A percentile compares a stretch with the other conserved stretches of the same genome.
Conservation (phyloP, 2,329 filamentous ascomycete genomes). For the Zymoseptoria tritici region DNA sequence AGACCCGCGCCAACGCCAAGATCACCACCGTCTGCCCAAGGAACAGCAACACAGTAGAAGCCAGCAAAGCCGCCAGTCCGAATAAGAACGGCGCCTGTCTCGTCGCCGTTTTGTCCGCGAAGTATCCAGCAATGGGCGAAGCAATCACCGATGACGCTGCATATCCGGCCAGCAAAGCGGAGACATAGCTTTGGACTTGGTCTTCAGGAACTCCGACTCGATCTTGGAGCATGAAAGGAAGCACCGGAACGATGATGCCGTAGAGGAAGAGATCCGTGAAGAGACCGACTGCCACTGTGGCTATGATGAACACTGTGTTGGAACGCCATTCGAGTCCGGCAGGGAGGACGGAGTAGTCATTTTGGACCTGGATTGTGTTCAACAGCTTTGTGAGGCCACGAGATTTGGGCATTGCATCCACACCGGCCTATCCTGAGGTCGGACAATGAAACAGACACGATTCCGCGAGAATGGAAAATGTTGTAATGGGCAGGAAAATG, state of each 20-base stretch:
- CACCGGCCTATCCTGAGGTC: background rate
- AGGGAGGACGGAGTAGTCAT: conserved; percentile 28
- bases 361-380: conserved; percentile 30
- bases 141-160: conserved; percentile 47
- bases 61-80: conserved; percentile 46
- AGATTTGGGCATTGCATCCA: background rate
- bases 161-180: conserved; percentile 47
- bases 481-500: background rate
- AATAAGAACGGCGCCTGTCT: conserved; percentile 52
- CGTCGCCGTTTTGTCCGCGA: conserved; percentile 48
- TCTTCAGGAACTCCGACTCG: conserved; percentile 42
- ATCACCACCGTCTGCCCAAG: conserved; percentile 42
- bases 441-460: background rate
- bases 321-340: conserved; percentile 48
- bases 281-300: conserved; percentile 48
- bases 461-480: background rate
- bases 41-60: conserved; percentile 50
- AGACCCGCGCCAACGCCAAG: conserved; percentile 45
- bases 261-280: conserved; percentile 56
- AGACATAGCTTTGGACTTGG: conserved; percentile 47
- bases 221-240: conserved; percentile 51
- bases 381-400: conserved; percentile 14
- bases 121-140: conserved; percentile 46
- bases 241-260: conserved; percentile 50
- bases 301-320: conserved; percentile 51